These are phyloP conservation scores for Notholithocarpus densiflorus DNA, from an alignment of 306 rosid species.

Conservation along the genomic window DNA sequence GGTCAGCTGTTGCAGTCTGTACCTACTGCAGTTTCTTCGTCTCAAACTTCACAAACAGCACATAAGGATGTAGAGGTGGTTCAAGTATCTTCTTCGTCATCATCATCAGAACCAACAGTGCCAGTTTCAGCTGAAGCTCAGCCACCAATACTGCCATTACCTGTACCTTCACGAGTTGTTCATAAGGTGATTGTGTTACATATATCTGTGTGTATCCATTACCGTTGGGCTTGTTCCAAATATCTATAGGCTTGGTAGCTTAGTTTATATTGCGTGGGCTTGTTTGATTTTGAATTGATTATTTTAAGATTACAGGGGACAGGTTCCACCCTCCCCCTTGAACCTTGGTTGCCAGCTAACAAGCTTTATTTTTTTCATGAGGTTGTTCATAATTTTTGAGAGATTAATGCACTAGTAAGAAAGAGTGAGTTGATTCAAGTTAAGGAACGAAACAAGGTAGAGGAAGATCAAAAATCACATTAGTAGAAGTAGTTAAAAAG, in stretches of 20 bases:
- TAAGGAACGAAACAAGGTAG: too few relatives aligned
- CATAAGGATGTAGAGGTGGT: slow-evolving; percentile 84
- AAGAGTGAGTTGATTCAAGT: too few relatives aligned
- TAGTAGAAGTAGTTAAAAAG: too few relatives aligned
- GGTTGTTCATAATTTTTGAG: neutral
- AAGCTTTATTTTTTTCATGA: neutral
- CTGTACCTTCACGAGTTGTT: slow-evolving; percentile 43
- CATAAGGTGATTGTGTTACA: slow-evolving; percentile 42
- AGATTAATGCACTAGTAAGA: too few relatives aligned
- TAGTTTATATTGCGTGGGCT: neutral
- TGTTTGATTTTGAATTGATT: neutral
- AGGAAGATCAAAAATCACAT: too few relatives aligned
- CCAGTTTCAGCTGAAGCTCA: slow-evolving; percentile 55
- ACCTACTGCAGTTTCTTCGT: slow-evolving; percentile 44
- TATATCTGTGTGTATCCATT: neutral
- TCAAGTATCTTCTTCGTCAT: slow-evolving; percentile 44
- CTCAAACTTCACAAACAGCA: slow-evolving; percentile 49
- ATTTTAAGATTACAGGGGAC: neutral
- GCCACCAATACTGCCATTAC: slow-evolving; percentile 86
- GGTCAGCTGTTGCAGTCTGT: slow-evolving; percentile 80
- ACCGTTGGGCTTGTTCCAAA: neutral
- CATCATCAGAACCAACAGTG: slow-evolving; percentile 42
- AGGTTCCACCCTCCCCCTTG: neutral
- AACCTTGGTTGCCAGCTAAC: slow-evolving; percentile 3
- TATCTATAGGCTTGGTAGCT: neutral